These are phyloP conservation scores for Chiua virens DNA, from an alignment of 768 basidiomycete genomes.

Conservation along the genomic window DNA sequence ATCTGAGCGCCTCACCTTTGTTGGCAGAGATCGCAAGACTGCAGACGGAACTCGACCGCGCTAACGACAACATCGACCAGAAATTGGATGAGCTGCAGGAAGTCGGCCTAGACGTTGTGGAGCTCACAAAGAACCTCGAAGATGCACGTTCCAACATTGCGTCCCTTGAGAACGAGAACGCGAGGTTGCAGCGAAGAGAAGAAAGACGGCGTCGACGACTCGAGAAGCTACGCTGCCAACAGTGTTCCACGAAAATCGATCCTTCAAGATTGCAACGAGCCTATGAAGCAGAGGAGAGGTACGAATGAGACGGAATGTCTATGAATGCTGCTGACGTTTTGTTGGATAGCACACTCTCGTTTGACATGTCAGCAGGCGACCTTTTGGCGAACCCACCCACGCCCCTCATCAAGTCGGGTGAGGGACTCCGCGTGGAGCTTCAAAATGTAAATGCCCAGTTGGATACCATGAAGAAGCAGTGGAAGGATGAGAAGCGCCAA, in stretches of 20 bases:
- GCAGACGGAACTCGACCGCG: conserved; percentile 71
- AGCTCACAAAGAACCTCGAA: conserved; percentile 66
- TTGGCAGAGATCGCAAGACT: conserved; percentile 72
- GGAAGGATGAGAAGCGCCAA: conserved; percentile 65
- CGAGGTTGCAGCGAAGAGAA: conserved; percentile 62
- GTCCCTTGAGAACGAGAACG: conserved; percentile 65
- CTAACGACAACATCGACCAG: conserved; percentile 85
- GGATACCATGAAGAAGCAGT: conserved; percentile 61
- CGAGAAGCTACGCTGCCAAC: conserved; percentile 62
- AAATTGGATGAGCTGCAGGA: conserved; percentile 86
- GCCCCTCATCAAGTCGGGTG: conserved; percentile 66
- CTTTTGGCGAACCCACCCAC: conserved; percentile 62
- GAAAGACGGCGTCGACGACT: conserved; percentile 65
- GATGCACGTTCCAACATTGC: conserved; percentile 62
- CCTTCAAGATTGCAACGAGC: conserved; percentile 41
- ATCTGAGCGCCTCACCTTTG: conserved; percentile 59
- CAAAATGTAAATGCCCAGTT: conserved; percentile 63
- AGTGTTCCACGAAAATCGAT: conserved; percentile 66
- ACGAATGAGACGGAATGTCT: conserved; percentile 7
- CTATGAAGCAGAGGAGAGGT: conserved; percentile 64
- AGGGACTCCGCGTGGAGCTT: conserved; percentile 60
- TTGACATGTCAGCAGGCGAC: conserved; percentile 48
- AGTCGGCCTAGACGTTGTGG: conserved; percentile 72
- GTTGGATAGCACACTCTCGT: conserved; percentile 41
- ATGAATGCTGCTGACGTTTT: conserved; percentile 5